Evolutionary conservation across 257 asterid genomes (phyloP).

Genomic region (Solanum lycopersicoides): DNA sequence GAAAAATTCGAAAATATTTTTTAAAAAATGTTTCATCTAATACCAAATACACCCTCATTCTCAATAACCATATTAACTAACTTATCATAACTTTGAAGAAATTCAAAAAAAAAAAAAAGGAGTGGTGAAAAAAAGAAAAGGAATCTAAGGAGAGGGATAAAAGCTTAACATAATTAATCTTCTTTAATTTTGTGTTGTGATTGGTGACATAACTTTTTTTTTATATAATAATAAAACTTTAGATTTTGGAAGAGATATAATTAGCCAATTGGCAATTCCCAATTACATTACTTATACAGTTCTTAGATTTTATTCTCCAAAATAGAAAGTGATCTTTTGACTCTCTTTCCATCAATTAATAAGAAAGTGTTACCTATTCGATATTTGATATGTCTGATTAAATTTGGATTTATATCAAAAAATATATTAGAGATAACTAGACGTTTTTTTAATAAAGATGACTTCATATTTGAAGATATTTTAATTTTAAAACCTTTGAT

Average conservation of each 20-base stretch:
- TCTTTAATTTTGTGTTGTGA: neutral
- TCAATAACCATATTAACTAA: neutral
- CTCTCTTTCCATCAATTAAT: neutral
- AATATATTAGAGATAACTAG: too few relatives aligned
- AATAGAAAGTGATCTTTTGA: neutral
- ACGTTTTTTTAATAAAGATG: rapidly evolving
- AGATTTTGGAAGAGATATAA: neutral
- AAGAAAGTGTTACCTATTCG: too few relatives aligned
- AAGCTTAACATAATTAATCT: neutral
- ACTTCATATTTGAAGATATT: neutral
- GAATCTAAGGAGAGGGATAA: neutral
- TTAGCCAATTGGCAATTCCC: neutral
- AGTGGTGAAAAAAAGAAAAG: neutral
- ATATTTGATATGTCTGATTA: neutral
- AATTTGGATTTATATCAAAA: too few relatives aligned
- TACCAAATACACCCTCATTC: neutral
- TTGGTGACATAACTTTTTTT: neutral
- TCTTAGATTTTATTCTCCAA: neutral
- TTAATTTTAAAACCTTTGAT: too few relatives aligned
- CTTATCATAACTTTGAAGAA: neutral
- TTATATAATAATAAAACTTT: neutral
- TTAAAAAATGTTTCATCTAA: neutral
- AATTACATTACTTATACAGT: neutral
- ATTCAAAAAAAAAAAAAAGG: neutral
- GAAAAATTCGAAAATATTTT: neutral